Conservation (phyloP, 306 rosid species). For the Quercus ilex region DNA sequence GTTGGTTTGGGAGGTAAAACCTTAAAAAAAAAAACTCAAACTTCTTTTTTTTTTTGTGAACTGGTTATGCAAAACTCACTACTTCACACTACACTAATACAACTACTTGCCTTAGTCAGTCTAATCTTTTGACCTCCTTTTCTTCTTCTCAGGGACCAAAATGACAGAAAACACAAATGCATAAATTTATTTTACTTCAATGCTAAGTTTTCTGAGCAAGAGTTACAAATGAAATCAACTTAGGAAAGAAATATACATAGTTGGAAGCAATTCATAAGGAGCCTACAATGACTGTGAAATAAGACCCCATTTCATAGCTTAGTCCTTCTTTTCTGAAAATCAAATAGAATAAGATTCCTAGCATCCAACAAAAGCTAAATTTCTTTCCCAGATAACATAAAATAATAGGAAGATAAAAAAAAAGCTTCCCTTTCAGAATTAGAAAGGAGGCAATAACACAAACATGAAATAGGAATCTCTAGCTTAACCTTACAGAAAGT, state of each 20-base stretch:
- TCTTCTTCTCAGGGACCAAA: background rate
- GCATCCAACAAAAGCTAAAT: slow-evolving; percentile 22
- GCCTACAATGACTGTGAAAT: slow-evolving; percentile 5
- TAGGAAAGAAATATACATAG: background rate
- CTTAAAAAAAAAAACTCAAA: background rate
- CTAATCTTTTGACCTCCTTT: slow-evolving; percentile 1
- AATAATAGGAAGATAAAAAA: slow-evolving; percentile 6
- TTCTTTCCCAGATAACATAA: slow-evolving; percentile 6
- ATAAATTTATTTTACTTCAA: background rate
- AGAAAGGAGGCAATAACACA: slow-evolving; percentile 17
- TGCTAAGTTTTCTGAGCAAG: background rate
- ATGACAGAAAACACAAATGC: slow-evolving; percentile 1
- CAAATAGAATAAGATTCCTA: slow-evolving; percentile 16
- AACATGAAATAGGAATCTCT: slow-evolving; percentile 27
- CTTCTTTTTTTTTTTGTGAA: background rate
- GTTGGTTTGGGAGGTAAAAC: background rate
- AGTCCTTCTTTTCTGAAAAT: slow-evolving; percentile 12
- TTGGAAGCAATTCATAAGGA: background rate
- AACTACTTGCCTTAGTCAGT: background rate
- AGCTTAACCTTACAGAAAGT: slow-evolving; percentile 29
- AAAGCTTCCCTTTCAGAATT: slow-evolving; percentile 8
- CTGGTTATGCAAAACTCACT: slow-evolving; percentile 8
- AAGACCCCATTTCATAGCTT: slow-evolving; percentile 10
- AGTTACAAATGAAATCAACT: slow-evolving; percentile 12
- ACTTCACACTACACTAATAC: background rate